Conservation (phyloP, 371 early-diverging fungal species). For the Chytridium lagenaria region DNA sequence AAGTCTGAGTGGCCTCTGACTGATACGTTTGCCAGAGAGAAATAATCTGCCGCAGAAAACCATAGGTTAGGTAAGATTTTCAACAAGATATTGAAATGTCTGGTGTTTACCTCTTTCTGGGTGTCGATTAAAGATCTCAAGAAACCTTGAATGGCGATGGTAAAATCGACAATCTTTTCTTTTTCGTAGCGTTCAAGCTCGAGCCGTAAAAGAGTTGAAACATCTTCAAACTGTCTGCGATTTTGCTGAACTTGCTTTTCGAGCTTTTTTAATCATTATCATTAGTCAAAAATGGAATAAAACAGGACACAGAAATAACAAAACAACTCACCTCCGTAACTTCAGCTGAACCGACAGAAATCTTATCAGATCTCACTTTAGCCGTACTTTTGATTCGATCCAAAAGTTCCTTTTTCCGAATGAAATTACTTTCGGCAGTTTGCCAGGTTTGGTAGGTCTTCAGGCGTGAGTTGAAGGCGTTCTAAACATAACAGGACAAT, state of each 20-base stretch:
- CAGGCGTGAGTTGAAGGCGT: slow-evolving; percentile 76
- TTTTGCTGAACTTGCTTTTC: slow-evolving; percentile 63
- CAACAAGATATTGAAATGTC: background rate
- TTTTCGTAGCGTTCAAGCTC: slow-evolving; percentile 87
- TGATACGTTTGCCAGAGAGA: slow-evolving; percentile 2
- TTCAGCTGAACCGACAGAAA: slow-evolving; percentile 59
- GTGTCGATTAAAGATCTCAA: slow-evolving; percentile 78
- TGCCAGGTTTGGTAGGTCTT: slow-evolving; percentile 76
- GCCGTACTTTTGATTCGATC: slow-evolving; percentile 61
- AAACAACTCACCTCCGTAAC: slow-evolving; percentile 62
- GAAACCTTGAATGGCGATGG: slow-evolving; percentile 75
- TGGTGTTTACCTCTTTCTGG: slow-evolving; percentile 73
- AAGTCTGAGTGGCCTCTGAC: background rate
- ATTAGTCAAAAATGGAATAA: background rate
- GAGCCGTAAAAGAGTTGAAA: slow-evolving; percentile 69
- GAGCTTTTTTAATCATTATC: slow-evolving; percentile 37
- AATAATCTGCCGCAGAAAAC: background rate
- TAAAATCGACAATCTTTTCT: slow-evolving; percentile 85
- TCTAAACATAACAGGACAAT: slow-evolving; percentile 37
- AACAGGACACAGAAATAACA: background rate
- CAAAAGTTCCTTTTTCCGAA: slow-evolving; percentile 64
- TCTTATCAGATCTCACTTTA: slow-evolving; percentile 60
- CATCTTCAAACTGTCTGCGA: slow-evolving; percentile 73
- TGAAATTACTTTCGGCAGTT: slow-evolving; percentile 68
- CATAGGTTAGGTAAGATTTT: background rate